A percentile compares a stretch with the other conserved stretches of the same genome.
Evolutionary conservation across 2,329 filamentous ascomycete species (phyloP).

Genomic region (Xylariaceae sp.): DNA sequence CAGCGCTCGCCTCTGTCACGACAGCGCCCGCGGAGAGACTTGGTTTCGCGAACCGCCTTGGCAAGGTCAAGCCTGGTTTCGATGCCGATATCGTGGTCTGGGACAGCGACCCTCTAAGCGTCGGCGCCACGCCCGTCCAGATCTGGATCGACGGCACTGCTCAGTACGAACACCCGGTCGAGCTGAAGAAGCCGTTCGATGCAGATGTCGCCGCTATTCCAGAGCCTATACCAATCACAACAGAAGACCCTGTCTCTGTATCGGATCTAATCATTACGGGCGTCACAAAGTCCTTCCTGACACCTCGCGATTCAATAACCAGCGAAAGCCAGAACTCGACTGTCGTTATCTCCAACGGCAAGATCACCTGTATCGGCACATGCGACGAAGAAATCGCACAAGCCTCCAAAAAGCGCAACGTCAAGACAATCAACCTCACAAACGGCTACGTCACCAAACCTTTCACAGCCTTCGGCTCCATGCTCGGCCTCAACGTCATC

Average conservation of each 20-base stretch:
- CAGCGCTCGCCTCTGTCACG: slow-evolving; percentile 53
- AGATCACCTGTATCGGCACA: slow-evolving; percentile 50
- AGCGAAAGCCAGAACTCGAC: slow-evolving; percentile 32
- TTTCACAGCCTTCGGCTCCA: slow-evolving; percentile 56
- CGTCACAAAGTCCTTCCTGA: slow-evolving; percentile 45
- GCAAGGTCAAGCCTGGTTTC: slow-evolving; percentile 56
- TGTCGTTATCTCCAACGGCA: slow-evolving; percentile 48
- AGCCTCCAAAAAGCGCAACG: slow-evolving; percentile 30
- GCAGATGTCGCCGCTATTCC: slow-evolving; percentile 36
- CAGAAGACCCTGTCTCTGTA: slow-evolving; percentile 36
- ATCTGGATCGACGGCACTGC: slow-evolving; percentile 59
- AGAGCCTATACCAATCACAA: slow-evolving; percentile 35
- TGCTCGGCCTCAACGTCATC: slow-evolving; percentile 59
- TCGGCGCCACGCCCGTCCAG: slow-evolving; percentile 54
- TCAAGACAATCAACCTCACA: slow-evolving; percentile 41
- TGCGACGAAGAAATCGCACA: slow-evolving; percentile 42
- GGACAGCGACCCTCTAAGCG: slow-evolving; percentile 57
- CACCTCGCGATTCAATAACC: too few species aligned
- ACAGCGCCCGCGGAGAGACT: slow-evolving; percentile 53
- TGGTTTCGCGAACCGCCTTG: slow-evolving; percentile 51
- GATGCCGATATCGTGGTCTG: slow-evolving; percentile 58
- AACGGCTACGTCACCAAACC: slow-evolving; percentile 57
- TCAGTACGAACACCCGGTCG: slow-evolving; percentile 51
- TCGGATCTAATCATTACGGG: slow-evolving; percentile 51
- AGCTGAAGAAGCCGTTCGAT: slow-evolving; percentile 45